These are phyloP conservation scores for Eremothecium sinecaudum DNA, from an alignment of 1,139 yeast species.

Conservation along the genomic window DNA sequence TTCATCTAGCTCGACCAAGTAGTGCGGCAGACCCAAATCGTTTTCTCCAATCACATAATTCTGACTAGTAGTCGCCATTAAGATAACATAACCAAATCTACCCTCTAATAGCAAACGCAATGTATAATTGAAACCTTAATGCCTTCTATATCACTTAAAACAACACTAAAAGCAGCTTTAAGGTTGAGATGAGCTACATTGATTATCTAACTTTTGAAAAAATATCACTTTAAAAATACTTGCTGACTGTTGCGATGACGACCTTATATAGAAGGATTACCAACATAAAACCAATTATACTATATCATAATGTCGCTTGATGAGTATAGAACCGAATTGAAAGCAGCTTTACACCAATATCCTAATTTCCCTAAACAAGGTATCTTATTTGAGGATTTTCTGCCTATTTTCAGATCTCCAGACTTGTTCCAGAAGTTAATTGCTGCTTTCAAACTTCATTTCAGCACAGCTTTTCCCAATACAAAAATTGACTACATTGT, in stretches of 20 bases:
- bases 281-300: too few species aligned
- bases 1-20: constrained; percentile 23
- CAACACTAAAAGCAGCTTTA: too few species aligned
- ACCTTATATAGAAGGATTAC: too few species aligned
- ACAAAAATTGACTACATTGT: constrained; percentile 76
- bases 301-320: constrained; percentile 29
- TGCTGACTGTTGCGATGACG: too few species aligned
- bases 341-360: constrained; percentile 63
- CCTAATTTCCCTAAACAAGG: constrained; percentile 93
- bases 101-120: too few species aligned
- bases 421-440: constrained; percentile 68
- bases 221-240: too few species aligned
- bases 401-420: constrained; percentile 86
- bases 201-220: too few species aligned
- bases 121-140: too few species aligned
- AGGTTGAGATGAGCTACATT: too few species aligned
- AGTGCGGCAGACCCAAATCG: constrained; percentile 15
- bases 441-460: constrained; percentile 68
- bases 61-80: constrained; percentile 6
- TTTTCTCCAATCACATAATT: constrained; percentile 9
- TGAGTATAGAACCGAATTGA: constrained; percentile 49
- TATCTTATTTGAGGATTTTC: constrained; percentile 87
- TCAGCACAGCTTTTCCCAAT: constrained; percentile 44
- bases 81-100: too few species aligned
- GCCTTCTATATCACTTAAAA: too few species aligned